Base-by-base conservation (phyloP, 2,329 filamentous ascomycete genomes). In the Alternaria sp. region DNA sequence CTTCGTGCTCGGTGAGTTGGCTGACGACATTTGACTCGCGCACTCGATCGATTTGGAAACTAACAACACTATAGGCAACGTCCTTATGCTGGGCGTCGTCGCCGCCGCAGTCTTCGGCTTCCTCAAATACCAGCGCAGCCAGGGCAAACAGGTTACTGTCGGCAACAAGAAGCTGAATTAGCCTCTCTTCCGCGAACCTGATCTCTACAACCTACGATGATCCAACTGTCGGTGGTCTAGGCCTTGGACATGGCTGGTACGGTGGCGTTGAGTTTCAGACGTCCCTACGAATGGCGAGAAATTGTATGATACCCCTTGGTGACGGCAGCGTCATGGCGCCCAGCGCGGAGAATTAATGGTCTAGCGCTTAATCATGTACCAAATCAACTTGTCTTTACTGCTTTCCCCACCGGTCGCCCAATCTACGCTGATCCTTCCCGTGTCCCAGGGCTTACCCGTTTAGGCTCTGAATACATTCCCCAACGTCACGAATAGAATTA, bases 121-220 rank as follows among this genome's bases (percentile, higher is more conserved):
- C 68, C 62, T 80, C 49, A 73, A 77, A 64, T 79, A 78, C 63
- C 76, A 79, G 69, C 73, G 75, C 56, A 75, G 67, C 57, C 77
- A 79, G 68, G 77, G 77, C 25, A 73, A 71, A 21, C 70, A 74
- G 19, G 76, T 80, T 44, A 67, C 73, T 50, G 73, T 79, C 28
- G 77, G 77, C 36, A 73, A 78, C 64, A 80, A 79, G 72, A 80
- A 80, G 68, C 54, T 79, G 47, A 80, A 79, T 62, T 79, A 74
- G 62, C 13, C 13, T 32, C 17, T 5, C 15, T n/a, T 23, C 13
- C 3, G 8, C 32, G 9, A 3, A 46, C 19, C 8, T 8, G 4
- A 44, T 10, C 11, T 19, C 23, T 59, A 8, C 13, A 19, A 43
- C 23, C 10, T 10, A 54, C 21, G 32, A 21, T 32, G 32, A 23